phyloP scores from a whole-genome alignment of 257 asterid genomes.

The Paulownia fortunei region DNA sequence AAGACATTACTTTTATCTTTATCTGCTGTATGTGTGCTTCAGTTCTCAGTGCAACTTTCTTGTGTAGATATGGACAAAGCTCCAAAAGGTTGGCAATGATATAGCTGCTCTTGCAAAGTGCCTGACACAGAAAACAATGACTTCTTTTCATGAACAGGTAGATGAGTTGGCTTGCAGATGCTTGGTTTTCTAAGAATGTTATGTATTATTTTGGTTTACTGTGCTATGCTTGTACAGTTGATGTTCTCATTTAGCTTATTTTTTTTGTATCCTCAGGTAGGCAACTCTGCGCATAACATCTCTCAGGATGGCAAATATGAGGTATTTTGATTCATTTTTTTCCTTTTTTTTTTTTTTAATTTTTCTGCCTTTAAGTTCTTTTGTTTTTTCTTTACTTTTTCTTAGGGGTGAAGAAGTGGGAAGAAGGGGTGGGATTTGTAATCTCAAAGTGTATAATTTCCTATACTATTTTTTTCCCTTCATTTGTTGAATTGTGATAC shows the following conservation, averaged over 20 bases:
- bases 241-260: neutral
- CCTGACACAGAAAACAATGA: constrained; percentile 56
- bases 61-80: constrained; percentile 73
- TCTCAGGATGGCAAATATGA: constrained; percentile 39
- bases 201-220: neutral
- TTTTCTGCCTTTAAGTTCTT: no score
- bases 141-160: constrained; percentile 73
- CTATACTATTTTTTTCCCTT: neutral
- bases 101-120: constrained; percentile 62
- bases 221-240: neutral
- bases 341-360: constrained; percentile 10
- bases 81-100: constrained; percentile 67
- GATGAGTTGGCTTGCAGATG: constrained; percentile 30
- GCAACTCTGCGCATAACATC: constrained; percentile 37
- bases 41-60: constrained; percentile 18
- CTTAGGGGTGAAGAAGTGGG: neutral
- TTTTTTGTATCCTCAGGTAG: constrained; percentile 35
- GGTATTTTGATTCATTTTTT: constrained; percentile 17
- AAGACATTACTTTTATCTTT: neutral
- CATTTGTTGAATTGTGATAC: neutral
- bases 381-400: neutral
- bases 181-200: constrained; percentile 31
- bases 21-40: neutral
- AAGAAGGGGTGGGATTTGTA: neutral
- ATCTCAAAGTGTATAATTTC: neutral